phyloP scores from a whole-genome alignment of 2,329 filamentous ascomycete species.

The Talaromyces sp. region DNA sequence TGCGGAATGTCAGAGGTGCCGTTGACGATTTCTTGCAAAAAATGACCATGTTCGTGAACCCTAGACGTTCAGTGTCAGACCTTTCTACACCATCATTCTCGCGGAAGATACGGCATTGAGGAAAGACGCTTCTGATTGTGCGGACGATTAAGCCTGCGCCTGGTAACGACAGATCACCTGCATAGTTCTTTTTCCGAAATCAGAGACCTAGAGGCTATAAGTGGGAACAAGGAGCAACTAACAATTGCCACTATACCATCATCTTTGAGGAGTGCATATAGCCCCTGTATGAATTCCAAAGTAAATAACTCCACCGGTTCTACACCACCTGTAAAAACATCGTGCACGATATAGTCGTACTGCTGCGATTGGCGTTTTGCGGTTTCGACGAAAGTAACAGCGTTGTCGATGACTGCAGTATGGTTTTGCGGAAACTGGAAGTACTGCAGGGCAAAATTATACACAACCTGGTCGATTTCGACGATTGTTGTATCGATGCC shows the following conservation, averaged over 20 bases:
- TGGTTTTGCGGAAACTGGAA: constrained; percentile 76
- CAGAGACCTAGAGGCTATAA: constrained; percentile 7
- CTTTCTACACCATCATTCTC: constrained; percentile 51
- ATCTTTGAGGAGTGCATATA: constrained; percentile 66
- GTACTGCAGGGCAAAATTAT: constrained; percentile 75
- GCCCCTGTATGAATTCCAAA: constrained; percentile 68
- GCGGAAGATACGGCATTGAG: constrained; percentile 85
- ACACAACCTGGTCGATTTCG: constrained; percentile 86
- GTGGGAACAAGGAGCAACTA: constrained; percentile 30
- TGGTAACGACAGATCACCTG: constrained; percentile 75
- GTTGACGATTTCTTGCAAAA: constrained; percentile 70
- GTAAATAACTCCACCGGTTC: constrained; percentile 89
- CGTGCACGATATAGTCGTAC: constrained; percentile 93
- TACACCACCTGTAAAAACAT: constrained; percentile 94
- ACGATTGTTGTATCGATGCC: constrained; percentile 90
- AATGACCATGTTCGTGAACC: constrained; percentile 95
- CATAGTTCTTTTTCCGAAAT: constrained; percentile 67
- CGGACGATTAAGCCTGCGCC: constrained; percentile 72
- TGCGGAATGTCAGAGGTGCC: constrained; percentile 58
- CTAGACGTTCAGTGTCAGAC: constrained; percentile 49
- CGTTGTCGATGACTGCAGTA: constrained; percentile 75
- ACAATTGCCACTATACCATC: constrained; percentile 85
- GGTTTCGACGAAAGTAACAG: constrained; percentile 59
- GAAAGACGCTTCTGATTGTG: constrained; percentile 78
- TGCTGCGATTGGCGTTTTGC: constrained; percentile 44